Percentiles rank a stretch among this genome's conserved stretches.
Conservation (phyloP, 805 yeast species). For the Nakazawaea wickerhamii region DNA sequence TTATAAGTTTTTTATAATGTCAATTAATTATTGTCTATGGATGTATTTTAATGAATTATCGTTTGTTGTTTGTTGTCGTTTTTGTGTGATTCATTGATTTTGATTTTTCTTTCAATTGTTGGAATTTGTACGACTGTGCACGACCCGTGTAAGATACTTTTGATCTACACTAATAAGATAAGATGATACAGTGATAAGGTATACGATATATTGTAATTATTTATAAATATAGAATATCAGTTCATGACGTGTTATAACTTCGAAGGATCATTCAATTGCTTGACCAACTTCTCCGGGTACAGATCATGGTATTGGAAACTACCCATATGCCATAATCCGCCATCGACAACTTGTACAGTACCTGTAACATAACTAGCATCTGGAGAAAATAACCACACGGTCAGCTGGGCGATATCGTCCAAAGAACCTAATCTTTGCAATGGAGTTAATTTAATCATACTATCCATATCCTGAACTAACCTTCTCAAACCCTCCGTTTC, state of each 20-base stretch:
- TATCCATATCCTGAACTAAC: constrained; percentile 29
- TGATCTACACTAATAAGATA: too few relatives aligned
- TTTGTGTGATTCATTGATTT: neutral
- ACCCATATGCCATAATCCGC: constrained; percentile 86
- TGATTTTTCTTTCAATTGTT: neutral
- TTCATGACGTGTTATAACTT: too few relatives aligned
- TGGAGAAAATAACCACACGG: constrained; percentile 76
- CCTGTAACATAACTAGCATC: constrained; percentile 81
- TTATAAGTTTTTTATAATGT: neutral
- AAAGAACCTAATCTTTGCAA: constrained; percentile 65
- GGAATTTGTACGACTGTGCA: neutral
- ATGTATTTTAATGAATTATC: neutral
- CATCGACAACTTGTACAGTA: constrained; percentile 79
- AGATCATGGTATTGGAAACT: constrained; percentile 22
- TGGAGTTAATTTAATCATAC: constrained; percentile 46
- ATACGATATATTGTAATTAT: neutral
- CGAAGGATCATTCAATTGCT: constrained; percentile 20
- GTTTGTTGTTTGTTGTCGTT: neutral
- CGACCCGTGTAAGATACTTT: too few relatives aligned
- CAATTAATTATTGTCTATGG: neutral
- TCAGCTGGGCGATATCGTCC: constrained; percentile 80
- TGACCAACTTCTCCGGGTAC: constrained; percentile 38
- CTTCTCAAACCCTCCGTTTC: constrained; percentile 83
- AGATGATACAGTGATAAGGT: neutral
- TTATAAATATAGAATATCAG: too few relatives aligned